A percentile compares a stretch with the other conserved stretches of the same genome.
phyloP scores from a whole-genome alignment of 2,329 filamentous ascomycete genomes.

The Fusarium tanahbumbuense region DNA sequence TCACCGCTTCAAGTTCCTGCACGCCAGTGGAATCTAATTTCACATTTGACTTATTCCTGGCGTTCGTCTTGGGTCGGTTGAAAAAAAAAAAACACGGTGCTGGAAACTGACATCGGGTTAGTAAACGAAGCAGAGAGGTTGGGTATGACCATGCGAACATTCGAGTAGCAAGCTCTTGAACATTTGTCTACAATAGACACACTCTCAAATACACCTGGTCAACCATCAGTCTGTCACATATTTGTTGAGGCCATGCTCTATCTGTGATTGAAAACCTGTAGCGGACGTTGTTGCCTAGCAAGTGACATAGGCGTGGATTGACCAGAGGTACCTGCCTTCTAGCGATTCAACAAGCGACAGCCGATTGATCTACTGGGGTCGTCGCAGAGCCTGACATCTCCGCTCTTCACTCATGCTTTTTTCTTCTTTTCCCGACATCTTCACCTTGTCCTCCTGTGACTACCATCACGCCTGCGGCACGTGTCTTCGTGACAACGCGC shows the following conservation, averaged over 20 bases:
- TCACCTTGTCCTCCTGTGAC: neutral
- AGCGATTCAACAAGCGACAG: neutral
- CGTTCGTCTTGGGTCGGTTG: neutral
- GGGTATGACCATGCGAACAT: neutral
- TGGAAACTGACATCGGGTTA: neutral
- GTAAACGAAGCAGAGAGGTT: neutral
- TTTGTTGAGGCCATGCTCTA: neutral
- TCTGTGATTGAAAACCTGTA: neutral
- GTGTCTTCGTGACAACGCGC: neutral
- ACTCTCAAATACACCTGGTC: neutral
- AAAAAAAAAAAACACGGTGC: neutral
- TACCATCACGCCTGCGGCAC: neutral
- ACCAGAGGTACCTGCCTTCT: neutral
- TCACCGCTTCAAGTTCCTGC: neutral
- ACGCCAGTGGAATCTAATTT: constrained; percentile 2
- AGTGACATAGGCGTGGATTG: neutral
- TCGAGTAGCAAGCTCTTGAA: neutral
- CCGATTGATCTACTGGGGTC: neutral
- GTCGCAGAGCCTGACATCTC: neutral
- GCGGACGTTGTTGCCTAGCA: neutral
- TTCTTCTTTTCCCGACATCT: neutral
- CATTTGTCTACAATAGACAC: neutral
- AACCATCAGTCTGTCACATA: neutral
- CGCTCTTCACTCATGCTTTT: neutral
- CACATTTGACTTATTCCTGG: neutral